phyloP scores from a whole-genome alignment of 495 filamentous ascomycete species.

The Jackrogersella minutella region DNA sequence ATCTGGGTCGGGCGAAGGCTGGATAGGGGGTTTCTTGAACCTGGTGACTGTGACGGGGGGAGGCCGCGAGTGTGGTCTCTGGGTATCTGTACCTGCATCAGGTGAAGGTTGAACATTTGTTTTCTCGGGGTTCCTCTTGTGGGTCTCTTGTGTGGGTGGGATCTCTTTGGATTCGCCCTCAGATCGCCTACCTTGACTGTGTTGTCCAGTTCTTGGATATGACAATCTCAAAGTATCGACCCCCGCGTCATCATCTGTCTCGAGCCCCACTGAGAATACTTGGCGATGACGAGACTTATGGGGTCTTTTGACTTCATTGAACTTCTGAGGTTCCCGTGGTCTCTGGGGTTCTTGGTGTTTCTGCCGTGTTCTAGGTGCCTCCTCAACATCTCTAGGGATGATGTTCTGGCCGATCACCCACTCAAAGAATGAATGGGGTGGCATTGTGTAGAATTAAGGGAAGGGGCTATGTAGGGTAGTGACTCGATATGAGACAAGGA shows the following conservation, averaged over 20 bases:
- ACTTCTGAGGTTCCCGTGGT: too few relatives aligned
- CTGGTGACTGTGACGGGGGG: too few relatives aligned
- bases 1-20: constrained; percentile 3
- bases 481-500: not conserved
- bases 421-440: constrained; percentile 45
- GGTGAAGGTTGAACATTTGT: not conserved
- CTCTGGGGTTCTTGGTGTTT: too few relatives aligned
- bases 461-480: not conserved
- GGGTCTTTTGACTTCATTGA: too few relatives aligned
- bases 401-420: constrained; percentile 54
- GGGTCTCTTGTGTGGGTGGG: constrained; percentile 29
- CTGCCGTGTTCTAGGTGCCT: too few relatives aligned
- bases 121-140: constrained; percentile 39
- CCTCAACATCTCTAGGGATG: too few relatives aligned
- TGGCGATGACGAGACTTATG: too few relatives aligned
- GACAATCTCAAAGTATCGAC: constrained; percentile 48
- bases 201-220: constrained; percentile 43
- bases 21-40: not conserved
- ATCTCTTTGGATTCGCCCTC: constrained; percentile 29
- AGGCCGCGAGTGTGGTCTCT: too few relatives aligned
- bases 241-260: constrained; percentile 51
- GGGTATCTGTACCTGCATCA: too few relatives aligned
- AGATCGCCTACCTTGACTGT: not conserved
- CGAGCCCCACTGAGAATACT: constrained; percentile 45
- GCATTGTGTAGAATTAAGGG: constrained; percentile 26